phyloP scores from a whole-genome alignment of 495 filamentous ascomycete genomes.

The Stereocaulon alpinum region DNA sequence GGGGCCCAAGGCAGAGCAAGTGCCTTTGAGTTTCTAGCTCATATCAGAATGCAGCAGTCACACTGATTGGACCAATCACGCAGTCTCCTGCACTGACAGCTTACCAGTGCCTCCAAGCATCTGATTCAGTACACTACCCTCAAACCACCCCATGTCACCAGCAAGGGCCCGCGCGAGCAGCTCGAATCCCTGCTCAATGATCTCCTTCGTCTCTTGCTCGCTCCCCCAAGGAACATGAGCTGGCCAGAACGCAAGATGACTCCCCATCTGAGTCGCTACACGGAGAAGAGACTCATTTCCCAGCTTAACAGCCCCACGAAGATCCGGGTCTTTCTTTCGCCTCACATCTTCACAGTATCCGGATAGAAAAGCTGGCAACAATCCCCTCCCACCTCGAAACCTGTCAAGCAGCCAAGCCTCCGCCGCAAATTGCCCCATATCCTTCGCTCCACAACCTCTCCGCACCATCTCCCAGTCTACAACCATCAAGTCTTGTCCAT shows the following conservation, averaged over 20 bases:
- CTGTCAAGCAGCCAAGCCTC: constrained; percentile 30
- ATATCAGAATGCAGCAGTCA: no score
- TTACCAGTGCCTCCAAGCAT: background rate
- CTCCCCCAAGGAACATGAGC: constrained; percentile 22
- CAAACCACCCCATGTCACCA: constrained; percentile 14
- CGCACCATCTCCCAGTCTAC: constrained; percentile 33
- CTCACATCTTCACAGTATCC: constrained; percentile 15
- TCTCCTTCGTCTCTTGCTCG: constrained; percentile 24
- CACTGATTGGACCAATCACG: no score
- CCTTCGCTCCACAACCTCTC: constrained; percentile 27
- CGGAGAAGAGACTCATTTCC: constrained; percentile 19
- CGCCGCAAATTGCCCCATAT: constrained; percentile 31
- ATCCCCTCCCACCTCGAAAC: constrained; percentile 27
- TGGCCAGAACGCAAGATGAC: constrained; percentile 30
- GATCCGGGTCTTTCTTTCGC: constrained; percentile 2
- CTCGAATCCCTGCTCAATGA: constrained; percentile 23
- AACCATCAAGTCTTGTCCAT: constrained; percentile 19
- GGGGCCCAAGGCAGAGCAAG: no score
- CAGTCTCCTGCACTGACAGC: no score
- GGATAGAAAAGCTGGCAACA: constrained; percentile 24
- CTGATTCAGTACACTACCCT: background rate
- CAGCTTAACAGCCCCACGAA: background rate
- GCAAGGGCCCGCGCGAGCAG: constrained; percentile 18
- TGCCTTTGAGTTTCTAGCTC: no score
- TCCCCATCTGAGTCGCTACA: constrained; percentile 27